These are phyloP conservation scores for Acer yangbiense DNA, from an alignment of 345 rosid genomes.

Conservation along the genomic window DNA sequence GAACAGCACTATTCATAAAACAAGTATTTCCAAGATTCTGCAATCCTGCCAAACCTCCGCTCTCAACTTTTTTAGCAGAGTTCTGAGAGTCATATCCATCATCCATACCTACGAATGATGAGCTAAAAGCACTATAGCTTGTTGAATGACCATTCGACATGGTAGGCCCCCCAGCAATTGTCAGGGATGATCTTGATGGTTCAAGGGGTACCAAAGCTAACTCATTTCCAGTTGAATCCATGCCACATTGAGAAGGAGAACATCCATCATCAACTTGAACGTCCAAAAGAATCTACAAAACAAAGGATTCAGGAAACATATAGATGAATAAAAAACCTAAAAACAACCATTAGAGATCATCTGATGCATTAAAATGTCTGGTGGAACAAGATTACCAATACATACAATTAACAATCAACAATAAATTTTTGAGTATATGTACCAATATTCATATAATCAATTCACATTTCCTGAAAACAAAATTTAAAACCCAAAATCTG, in stretches of 20 bases:
- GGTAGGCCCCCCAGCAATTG: constrained; percentile 85
- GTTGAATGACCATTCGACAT: constrained; percentile 70
- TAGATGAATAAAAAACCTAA: neutral
- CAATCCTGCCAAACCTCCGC: constrained; percentile 82
- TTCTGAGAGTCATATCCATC: constrained; percentile 43
- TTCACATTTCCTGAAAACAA: neutral
- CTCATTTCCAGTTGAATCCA: constrained; percentile 68
- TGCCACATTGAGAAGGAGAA: constrained; percentile 44
- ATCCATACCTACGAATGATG: constrained; percentile 39
- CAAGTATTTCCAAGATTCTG: constrained; percentile 97
- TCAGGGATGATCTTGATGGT: constrained; percentile 56
- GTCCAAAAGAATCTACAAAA: constrained; percentile 79
- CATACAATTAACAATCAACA: neutral
- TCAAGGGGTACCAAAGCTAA: constrained; percentile 74
- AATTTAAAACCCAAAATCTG: neutral
- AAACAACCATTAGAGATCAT: neutral
- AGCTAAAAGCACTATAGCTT: constrained; percentile 41
- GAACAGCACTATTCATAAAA: constrained; percentile 93
- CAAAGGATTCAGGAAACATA: constrained; percentile 25
- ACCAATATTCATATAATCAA: neutral
- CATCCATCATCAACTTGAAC: constrained; percentile 43
- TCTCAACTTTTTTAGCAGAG: constrained; percentile 54
- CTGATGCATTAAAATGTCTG: neutral
- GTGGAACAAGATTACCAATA: neutral
- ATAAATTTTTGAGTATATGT: neutral